These are phyloP conservation scores for Ceratobasidium sp. DNA, from an alignment of 1,284 basidiomycete species.

Conservation along the genomic window DNA sequence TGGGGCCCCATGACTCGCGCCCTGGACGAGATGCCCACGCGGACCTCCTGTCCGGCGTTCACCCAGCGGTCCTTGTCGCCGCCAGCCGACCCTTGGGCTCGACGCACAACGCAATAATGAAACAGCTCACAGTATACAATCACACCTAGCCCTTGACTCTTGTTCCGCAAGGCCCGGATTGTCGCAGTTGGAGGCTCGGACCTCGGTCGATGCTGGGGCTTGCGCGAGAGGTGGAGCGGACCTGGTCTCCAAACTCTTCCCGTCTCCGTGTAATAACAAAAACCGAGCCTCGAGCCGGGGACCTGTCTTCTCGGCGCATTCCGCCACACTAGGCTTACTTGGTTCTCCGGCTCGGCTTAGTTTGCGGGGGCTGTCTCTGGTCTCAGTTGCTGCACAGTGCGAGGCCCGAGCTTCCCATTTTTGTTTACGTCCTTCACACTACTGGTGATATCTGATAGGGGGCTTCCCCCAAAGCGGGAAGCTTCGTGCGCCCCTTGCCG, in stretches of 20 bases:
- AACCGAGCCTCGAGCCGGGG: constrained; percentile 5
- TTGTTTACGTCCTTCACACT: constrained; percentile 3
- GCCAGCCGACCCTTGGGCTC: background rate
- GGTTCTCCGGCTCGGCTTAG: background rate
- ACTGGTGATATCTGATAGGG: constrained; percentile 26
- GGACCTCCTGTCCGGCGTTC: constrained; percentile 15
- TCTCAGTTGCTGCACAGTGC: constrained; percentile 25
- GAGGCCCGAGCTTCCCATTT: constrained; percentile 2
- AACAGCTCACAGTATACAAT: constrained; percentile 19
- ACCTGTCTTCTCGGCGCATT: background rate
- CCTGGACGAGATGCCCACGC: constrained; percentile 8
- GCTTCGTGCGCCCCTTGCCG: constrained; percentile 3
- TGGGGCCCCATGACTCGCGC: constrained; percentile 20
- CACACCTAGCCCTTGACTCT: constrained; percentile 6
- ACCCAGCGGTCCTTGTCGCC: constrained; percentile 4
- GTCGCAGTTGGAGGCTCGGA: constrained; percentile 37
- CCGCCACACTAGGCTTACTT: constrained; percentile 5
- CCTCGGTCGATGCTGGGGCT: constrained; percentile 1
- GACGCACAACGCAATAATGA: constrained; percentile 20
- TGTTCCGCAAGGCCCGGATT: constrained; percentile 29
- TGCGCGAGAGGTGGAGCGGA: constrained; percentile 16
- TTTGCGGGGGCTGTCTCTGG: constrained; percentile 6
- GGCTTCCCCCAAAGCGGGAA: constrained; percentile 4
- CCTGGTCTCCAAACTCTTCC: constrained; percentile 16
- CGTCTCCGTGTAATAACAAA: constrained; percentile 25